phyloP scores from a whole-genome alignment of 805 yeast species.

The Grigorovia jiainica region DNA sequence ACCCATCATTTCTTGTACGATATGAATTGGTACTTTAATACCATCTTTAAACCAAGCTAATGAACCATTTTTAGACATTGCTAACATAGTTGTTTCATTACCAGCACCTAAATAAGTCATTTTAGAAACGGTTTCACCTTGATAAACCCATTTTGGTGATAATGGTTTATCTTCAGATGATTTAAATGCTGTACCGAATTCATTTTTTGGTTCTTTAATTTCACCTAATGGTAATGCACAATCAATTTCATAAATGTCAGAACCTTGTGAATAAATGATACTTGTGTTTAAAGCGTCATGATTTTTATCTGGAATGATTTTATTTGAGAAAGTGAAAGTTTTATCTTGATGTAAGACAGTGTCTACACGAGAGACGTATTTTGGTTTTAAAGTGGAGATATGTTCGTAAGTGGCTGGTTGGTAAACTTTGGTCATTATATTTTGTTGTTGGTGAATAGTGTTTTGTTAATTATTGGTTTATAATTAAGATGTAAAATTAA shows the following conservation, averaged over 20 bases:
- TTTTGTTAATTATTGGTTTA: not conserved
- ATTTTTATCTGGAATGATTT: slow-evolving; percentile 24
- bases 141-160: slow-evolving; percentile 23
- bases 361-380: slow-evolving; percentile 27
- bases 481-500: no score
- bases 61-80: slow-evolving; percentile 26
- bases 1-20: slow-evolving; percentile 27
- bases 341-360: slow-evolving; percentile 16
- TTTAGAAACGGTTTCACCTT: slow-evolving; percentile 25
- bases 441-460: not conserved
- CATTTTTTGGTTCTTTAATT: slow-evolving; percentile 5
- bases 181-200: slow-evolving; percentile 53
- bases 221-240: slow-evolving; percentile 22
- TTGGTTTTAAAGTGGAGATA: slow-evolving; percentile 30
- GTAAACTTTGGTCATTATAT: not conserved
- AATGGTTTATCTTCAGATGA: slow-evolving; percentile 29
- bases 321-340: slow-evolving; percentile 21
- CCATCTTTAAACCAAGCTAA: slow-evolving; percentile 28
- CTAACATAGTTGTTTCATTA: slow-evolving; percentile 28
- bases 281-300: slow-evolving; percentile 20
- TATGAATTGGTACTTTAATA: slow-evolving; percentile 24
- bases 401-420: slow-evolving; percentile 18
- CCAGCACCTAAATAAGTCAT: slow-evolving; percentile 28
- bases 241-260: slow-evolving; percentile 25
- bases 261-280: slow-evolving; percentile 24